Conservation (phyloP, 2,329 filamentous ascomycete species). For the Fusarium dlaminii region DNA sequence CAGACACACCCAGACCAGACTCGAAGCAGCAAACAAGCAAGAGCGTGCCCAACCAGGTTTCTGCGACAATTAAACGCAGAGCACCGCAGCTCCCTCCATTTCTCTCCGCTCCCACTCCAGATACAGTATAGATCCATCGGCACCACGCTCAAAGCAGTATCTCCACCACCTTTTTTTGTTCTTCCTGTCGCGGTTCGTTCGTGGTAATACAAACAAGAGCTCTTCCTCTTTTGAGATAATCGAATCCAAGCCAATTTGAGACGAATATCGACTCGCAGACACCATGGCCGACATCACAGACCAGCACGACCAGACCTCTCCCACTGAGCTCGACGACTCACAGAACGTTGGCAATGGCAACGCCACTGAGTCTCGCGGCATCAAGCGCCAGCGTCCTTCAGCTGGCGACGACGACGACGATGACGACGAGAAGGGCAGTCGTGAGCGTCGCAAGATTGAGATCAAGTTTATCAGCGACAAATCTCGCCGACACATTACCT, state of each 20-base stretch:
- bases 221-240: conserved; percentile 38
- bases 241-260: conserved; percentile 39
- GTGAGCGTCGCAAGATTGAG: conserved; percentile 99
- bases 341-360: conserved; percentile 80
- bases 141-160: conserved; percentile 73
- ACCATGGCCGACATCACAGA: conserved; percentile 82
- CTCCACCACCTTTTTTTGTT: conserved; percentile 67
- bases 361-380: conserved; percentile 77
- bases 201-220: conserved; percentile 51
- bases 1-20: conserved; percentile 47
- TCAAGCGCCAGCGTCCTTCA: conserved; percentile 88
- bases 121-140: conserved; percentile 73
- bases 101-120: conserved; percentile 63
- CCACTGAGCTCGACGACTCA: conserved; percentile 77
- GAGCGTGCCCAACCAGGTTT: conserved; percentile 62
- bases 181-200: conserved; percentile 47
- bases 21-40: conserved; percentile 50
- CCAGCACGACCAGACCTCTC: conserved; percentile 79
- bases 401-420: conserved; percentile 94
- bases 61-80: conserved; percentile 59
- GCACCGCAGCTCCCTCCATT: conserved; percentile 56
- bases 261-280: conserved; percentile 25
- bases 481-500: conserved; percentile 98
- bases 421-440: conserved; percentile 96
- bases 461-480: conserved; percentile 99